Evolutionary conservation across 1,139 yeast genomes (phyloP).

Genomic region (Hyphopichia khmerensis): DNA sequence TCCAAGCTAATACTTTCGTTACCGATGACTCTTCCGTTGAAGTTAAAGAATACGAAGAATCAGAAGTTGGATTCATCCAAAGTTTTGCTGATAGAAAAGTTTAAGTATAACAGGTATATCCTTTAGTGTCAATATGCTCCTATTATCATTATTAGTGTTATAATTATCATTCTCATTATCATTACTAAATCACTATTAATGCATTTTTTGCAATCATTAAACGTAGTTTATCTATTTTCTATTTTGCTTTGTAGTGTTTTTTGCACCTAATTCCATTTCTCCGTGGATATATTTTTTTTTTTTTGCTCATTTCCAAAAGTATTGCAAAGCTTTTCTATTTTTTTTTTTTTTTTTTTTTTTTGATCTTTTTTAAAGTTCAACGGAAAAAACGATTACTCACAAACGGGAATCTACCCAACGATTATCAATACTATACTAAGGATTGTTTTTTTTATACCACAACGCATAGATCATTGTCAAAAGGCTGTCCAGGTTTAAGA

Average conservation of each 20-base stretch:
- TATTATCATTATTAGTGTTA: no score
- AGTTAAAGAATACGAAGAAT: slow-evolving; percentile 70
- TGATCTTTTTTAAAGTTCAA: background rate
- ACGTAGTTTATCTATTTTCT: background rate
- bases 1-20: slow-evolving; percentile 72
- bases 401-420: background rate
- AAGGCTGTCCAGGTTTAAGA: no score
- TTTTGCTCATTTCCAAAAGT: background rate
- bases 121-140: no score
- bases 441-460: no score
- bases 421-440: background rate
- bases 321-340: background rate
- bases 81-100: slow-evolving; percentile 65
- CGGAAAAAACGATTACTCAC: background rate
- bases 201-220: no score
- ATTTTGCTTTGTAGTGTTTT: background rate
- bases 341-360: background rate
- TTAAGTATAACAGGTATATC: slow-evolving; percentile 13
- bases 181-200: no score
- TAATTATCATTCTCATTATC: no score
- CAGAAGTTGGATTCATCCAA: slow-evolving; percentile 74
- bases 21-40: slow-evolving; percentile 41
- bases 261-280: background rate
- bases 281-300: background rate
- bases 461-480: no score